Evolutionary conservation across 2,329 filamentous ascomycete genomes (phyloP).

Genomic region (Colletotrichum tabaci): DNA sequence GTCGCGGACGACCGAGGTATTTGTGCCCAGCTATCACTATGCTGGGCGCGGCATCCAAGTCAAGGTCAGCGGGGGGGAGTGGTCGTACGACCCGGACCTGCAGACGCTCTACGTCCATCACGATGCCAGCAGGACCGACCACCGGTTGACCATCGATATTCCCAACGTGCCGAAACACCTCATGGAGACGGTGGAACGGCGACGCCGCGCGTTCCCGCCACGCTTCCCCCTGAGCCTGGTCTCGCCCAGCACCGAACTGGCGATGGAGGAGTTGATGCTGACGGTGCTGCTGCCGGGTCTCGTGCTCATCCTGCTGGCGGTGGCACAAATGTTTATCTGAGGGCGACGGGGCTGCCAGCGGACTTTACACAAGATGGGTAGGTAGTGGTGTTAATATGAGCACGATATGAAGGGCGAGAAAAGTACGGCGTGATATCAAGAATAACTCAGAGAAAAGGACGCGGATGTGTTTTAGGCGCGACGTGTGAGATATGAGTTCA

Average conservation of each 20-base stretch:
- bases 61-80: constrained; percentile 49
- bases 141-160: constrained; percentile 48
- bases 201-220: constrained; percentile 31
- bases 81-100: constrained; percentile 47
- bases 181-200: constrained; percentile 33
- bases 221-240: constrained; percentile 33
- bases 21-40: constrained; percentile 57
- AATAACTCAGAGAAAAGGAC: too few relatives aligned
- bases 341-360: too few relatives aligned
- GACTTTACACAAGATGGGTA: background rate
- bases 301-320: constrained; percentile 4
- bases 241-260: constrained; percentile 24
- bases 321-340: constrained; percentile 18
- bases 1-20: constrained; percentile 55
- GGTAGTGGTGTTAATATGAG: background rate
- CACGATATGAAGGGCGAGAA: too few relatives aligned
- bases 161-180: constrained; percentile 46
- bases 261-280: constrained; percentile 32
- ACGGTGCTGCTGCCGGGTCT: constrained; percentile 24
- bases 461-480: too few relatives aligned
- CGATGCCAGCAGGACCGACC: constrained; percentile 8
- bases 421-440: background rate
- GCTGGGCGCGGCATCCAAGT: constrained; percentile 47
- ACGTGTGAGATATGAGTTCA: too few relatives aligned
- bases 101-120: constrained; percentile 52